Evolutionary conservation across 23 red algal genomes (phyloP), one percentile per base, ranked within the genome.

Genomic region (Cyanidiococcus yangmingshanensis): DNA sequence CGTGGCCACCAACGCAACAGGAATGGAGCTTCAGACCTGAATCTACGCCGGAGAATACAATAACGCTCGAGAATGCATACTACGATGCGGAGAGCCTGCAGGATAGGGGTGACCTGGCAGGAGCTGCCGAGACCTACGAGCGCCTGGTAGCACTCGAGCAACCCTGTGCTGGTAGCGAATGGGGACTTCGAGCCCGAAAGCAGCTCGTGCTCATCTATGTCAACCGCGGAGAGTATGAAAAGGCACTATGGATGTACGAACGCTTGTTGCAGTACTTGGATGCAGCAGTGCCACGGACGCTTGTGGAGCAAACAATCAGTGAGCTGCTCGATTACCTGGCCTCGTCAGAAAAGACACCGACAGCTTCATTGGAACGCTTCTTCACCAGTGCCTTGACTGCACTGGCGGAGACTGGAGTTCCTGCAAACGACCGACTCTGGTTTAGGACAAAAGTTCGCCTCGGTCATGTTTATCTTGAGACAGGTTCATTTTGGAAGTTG

Each of bases 161-260:
- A 1, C 85, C 86, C 7, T 30, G 12, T 12, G 32, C 12, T 12
- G 84, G 86, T 35, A 88, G 94, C 18, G 85, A 91, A 79, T 98
- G 94, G 94, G 94, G 94, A 40, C 89, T 98, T 84, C 90, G 91
- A 39, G 94, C 94, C 27, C 68, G 90, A 32, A 90, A 98, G 63
- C 94, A 98, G 79, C 88, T 98, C 58, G 84, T 98, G 35, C 88
- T 91, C 31, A 38, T 98, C 30, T 76, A 85, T 41, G 90, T 90
- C 57, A 75, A 85, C 41, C 63, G 89, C 2, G 84, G 80, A 34
- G 58, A 85, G 26, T 98, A 89, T 58, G 67, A 80, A 37, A 82
- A 67, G 18, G 87, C 90, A 85, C 76, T 91, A 38, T 54, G 59
- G 38, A 76, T 81, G 2, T 91, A 98, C 76, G 84, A 88, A 79